phyloP scores from a whole-genome alignment of 345 rosid genomes.

The Geranium brycei region DNA sequence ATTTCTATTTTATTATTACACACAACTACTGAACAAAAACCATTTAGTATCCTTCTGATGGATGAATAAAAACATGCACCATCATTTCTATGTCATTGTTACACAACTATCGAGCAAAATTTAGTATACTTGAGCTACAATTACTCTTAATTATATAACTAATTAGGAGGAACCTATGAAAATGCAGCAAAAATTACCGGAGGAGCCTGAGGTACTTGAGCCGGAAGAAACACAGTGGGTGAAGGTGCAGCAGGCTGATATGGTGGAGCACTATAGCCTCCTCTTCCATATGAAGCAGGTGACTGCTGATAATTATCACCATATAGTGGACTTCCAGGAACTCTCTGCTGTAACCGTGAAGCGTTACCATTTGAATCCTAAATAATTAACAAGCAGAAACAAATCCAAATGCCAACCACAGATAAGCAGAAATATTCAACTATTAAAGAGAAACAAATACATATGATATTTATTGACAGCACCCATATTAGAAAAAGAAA shows the following conservation, averaged over 20 bases:
- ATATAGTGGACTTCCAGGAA: slow-evolving; percentile 33
- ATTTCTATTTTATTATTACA: neutral
- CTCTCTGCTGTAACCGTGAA: slow-evolving; percentile 35
- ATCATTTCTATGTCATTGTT: too few species aligned
- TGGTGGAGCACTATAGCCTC: slow-evolving; percentile 34
- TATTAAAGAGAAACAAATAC: neutral
- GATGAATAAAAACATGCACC: neutral
- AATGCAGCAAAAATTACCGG: slow-evolving; percentile 34
- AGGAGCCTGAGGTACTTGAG: slow-evolving; percentile 40
- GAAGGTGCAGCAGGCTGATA: slow-evolving; percentile 32
- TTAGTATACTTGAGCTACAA: neutral
- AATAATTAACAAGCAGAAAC: slow-evolving; percentile 8
- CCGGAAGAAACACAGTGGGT: slow-evolving; percentile 57
- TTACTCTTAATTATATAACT: neutral
- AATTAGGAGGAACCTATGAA: neutral
- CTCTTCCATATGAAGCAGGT: slow-evolving; percentile 30
- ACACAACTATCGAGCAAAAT: too few species aligned
- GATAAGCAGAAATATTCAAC: slow-evolving; percentile 4
- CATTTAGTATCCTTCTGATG: neutral
- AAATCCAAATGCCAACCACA: slow-evolving; percentile 6
- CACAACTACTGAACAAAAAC: neutral
- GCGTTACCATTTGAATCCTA: slow-evolving; percentile 20
- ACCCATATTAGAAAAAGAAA: neutral
- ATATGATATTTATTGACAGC: neutral
- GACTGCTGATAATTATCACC: slow-evolving; percentile 50